A percentile compares a stretch with the other conserved stretches of the same genome.
phyloP scores from a whole-genome alignment of 768 basidiomycete genomes.

The Naganishia randhawae region DNA sequence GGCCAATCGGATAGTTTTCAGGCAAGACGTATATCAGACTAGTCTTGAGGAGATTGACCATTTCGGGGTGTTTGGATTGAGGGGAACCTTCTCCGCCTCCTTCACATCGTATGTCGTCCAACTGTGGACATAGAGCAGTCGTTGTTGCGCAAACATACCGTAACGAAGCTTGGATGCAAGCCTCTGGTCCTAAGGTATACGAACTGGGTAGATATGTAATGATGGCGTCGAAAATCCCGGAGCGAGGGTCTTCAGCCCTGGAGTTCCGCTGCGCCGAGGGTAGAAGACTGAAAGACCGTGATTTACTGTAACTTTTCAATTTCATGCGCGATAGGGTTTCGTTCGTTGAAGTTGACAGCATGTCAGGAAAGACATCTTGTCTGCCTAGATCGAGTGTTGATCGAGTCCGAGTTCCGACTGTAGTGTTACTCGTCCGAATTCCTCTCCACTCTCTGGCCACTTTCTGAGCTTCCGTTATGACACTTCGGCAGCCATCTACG shows the following conservation, averaged over 20 bases:
- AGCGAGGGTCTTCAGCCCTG: not conserved
- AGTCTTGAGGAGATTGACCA: no score
- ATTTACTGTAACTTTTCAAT: not conserved
- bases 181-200: not conserved
- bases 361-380: not conserved
- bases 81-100: no score
- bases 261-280: not conserved
- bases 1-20: not conserved
- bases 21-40: constrained; percentile 12
- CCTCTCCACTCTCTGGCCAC: not conserved
- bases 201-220: constrained; percentile 2
- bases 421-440: not conserved
- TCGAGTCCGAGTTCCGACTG: no score
- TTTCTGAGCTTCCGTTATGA: not conserved
- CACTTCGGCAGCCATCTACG: not conserved
- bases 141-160: not conserved
- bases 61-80: not conserved
- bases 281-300: constrained; percentile 6
- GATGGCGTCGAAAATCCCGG: constrained; percentile 4
- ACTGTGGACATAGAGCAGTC: not conserved
- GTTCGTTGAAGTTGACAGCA: not conserved
- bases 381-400: not conserved
- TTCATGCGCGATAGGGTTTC: no score
- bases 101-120: not conserved
- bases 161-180: not conserved